Percentiles rank a stretch among this genome's conserved stretches.
Evolutionary conservation across 768 basidiomycete species (phyloP).

Genomic region (Mycena floridula): DNA sequence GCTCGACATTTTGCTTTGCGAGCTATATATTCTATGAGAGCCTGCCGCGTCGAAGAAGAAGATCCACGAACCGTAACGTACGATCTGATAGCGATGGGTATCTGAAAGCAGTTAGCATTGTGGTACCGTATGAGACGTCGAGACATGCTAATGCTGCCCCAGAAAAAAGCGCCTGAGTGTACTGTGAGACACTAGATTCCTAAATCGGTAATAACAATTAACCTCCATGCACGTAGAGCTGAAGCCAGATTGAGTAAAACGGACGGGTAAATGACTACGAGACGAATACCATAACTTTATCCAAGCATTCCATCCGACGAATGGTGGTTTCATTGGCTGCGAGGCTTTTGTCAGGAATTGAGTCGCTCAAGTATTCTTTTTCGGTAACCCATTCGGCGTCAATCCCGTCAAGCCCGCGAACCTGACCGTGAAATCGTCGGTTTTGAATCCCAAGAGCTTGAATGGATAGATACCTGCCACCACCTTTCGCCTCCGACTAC

Average conservation of each 20-base stretch:
- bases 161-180: conserved; percentile 52
- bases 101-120: conserved; percentile 23
- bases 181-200: no score
- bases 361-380: conserved; percentile 32
- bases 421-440: no score
- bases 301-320: conserved; percentile 47
- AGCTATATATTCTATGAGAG: conserved; percentile 30
- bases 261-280: not conserved
- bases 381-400: conserved; percentile 62
- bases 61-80: conserved; percentile 41
- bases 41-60: not conserved
- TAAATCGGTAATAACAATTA: no score
- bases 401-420: conserved; percentile 55
- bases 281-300: conserved; percentile 45
- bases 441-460: no score
- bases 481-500: conserved; percentile 74
- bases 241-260: conserved; percentile 7
- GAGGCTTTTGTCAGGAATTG: conserved; percentile 21
- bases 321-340: conserved; percentile 32
- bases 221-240: conserved; percentile 69
- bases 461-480: conserved; percentile 88
- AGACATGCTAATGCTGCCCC: conserved; percentile 54
- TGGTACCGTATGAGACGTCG: conserved; percentile 1
- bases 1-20: conserved; percentile 67
- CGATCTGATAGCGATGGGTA: conserved; percentile 55